A percentile compares a stretch with the other conserved stretches of the same genome.
Conservation (phyloP, 148 eudicot genomes). For the Mesembryanthemum crystallinum region DNA sequence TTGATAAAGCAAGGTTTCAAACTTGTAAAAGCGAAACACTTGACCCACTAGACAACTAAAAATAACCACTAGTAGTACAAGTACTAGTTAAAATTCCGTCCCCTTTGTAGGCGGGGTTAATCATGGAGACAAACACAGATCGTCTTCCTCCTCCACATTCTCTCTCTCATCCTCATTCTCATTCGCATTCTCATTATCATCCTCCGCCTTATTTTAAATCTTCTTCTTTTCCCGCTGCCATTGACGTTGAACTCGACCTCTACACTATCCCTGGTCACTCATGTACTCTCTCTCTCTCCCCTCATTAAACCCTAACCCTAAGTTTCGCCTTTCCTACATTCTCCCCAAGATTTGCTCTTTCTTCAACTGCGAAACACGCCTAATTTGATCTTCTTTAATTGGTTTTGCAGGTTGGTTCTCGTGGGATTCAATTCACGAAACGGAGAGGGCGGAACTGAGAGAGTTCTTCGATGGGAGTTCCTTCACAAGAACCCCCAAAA, state of each 20-base stretch:
- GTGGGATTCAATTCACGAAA: constrained; percentile 85
- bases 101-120: too few relatives aligned
- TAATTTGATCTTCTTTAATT: background rate
- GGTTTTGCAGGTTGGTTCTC: constrained; percentile 74
- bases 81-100: too few relatives aligned
- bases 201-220: constrained; percentile 21
- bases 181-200: constrained; percentile 1
- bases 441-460: constrained; percentile 50
- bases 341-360: too few relatives aligned
- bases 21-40: too few relatives aligned
- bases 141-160: background rate
- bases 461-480: constrained; percentile 85
- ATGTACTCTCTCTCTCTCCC: constrained; percentile 39
- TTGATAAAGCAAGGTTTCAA: too few relatives aligned
- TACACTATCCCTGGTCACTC: constrained; percentile 85
- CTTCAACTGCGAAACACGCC: background rate
- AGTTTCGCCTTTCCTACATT: background rate
- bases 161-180: too few relatives aligned
- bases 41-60: too few relatives aligned
- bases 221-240: constrained; percentile 19
- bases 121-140: constrained; percentile 25
- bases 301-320: constrained; percentile 26
- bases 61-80: too few relatives aligned
- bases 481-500: constrained; percentile 71
- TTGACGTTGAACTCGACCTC: constrained; percentile 41